phyloP scores from a whole-genome alignment of 441 rosid species.

The Pelargonium fulgidum region DNA sequence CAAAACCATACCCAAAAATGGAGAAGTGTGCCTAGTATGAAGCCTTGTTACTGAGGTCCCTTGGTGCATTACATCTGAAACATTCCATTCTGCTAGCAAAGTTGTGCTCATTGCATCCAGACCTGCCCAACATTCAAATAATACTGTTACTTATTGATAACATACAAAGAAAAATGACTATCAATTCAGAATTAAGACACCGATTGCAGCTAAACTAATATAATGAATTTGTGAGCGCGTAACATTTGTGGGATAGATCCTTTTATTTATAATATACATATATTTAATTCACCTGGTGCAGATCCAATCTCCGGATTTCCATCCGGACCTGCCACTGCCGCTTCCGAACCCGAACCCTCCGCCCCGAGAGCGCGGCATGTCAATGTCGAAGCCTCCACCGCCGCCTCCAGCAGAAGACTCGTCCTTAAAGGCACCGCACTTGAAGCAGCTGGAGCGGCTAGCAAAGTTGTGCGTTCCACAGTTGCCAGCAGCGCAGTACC shows the following conservation, averaged over 20 bases:
- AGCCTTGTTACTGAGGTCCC: slow-evolving; percentile 52
- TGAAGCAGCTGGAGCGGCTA: slow-evolving; percentile 76
- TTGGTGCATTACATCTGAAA: slow-evolving; percentile 79
- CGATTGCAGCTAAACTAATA: too few relatives aligned
- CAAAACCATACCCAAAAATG: slow-evolving; percentile 27
- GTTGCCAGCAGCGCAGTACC: slow-evolving; percentile 65
- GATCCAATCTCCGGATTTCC: slow-evolving; percentile 97
- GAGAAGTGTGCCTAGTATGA: slow-evolving; percentile 34
- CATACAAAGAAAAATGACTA: too few relatives aligned
- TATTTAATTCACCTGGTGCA: slow-evolving; percentile 51
- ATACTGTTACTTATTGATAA: neutral
- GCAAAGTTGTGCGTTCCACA: slow-evolving; percentile 93
- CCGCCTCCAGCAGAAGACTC: slow-evolving; percentile 41
- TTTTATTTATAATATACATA: too few relatives aligned
- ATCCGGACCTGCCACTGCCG: slow-evolving; percentile 41
- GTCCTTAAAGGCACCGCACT: slow-evolving; percentile 68
- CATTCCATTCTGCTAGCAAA: slow-evolving; percentile 81
- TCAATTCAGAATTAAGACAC: too few relatives aligned
- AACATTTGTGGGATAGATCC: too few relatives aligned
- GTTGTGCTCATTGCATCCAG: slow-evolving; percentile 67
- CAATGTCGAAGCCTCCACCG: slow-evolving; percentile 29
- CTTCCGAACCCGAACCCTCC: slow-evolving; percentile 38
- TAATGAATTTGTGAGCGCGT: too few relatives aligned
- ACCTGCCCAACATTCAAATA: slow-evolving; percentile 23
- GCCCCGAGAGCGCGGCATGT: slow-evolving; percentile 33